These are phyloP conservation scores for Pascua guehoae DNA, from an alignment of 1,284 basidiomycete genomes.

Conservation along the genomic window DNA sequence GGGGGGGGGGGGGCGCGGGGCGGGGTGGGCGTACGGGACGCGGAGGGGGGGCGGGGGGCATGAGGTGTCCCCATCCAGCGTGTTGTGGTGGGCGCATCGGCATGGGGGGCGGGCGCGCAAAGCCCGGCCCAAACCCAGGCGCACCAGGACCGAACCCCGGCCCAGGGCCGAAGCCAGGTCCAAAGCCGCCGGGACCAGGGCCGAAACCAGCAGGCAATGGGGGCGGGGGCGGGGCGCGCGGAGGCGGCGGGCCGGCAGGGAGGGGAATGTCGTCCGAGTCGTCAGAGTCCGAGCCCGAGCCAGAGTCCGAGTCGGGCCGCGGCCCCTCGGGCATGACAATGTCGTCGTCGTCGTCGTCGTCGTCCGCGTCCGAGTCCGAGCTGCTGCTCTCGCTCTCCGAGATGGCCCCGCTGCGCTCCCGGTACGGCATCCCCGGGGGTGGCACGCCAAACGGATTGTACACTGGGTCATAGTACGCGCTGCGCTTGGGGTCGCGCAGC, in stretches of 20 bases:
- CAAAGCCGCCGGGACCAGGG: slow-evolving; percentile 7
- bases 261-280: slow-evolving; percentile 52
- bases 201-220: slow-evolving; percentile 11
- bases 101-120: too few relatives aligned
- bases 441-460: slow-evolving; percentile 95
- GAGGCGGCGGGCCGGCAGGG: slow-evolving; percentile 51
- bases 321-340: slow-evolving; percentile 82
- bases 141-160: background rate
- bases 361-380: slow-evolving; percentile 51
- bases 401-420: slow-evolving; percentile 54
- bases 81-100: background rate
- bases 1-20: background rate
- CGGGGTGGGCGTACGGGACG: background rate
- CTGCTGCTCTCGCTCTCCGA: slow-evolving; percentile 57
- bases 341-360: slow-evolving; percentile 60
- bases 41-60: background rate
- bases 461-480: slow-evolving; percentile 85
- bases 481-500: slow-evolving; percentile 78
- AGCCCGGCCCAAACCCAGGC: too few relatives aligned
- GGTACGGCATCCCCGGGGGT: slow-evolving; percentile 92
- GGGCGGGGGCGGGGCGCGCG: slow-evolving; percentile 28
- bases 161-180: slow-evolving; percentile 6
- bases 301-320: slow-evolving; percentile 55
- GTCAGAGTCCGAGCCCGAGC: slow-evolving; percentile 34
- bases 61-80: slow-evolving; percentile 12